Evolutionary conservation across 495 filamentous ascomycete species (phyloP).

Genomic region (Xylaria venustula): DNA sequence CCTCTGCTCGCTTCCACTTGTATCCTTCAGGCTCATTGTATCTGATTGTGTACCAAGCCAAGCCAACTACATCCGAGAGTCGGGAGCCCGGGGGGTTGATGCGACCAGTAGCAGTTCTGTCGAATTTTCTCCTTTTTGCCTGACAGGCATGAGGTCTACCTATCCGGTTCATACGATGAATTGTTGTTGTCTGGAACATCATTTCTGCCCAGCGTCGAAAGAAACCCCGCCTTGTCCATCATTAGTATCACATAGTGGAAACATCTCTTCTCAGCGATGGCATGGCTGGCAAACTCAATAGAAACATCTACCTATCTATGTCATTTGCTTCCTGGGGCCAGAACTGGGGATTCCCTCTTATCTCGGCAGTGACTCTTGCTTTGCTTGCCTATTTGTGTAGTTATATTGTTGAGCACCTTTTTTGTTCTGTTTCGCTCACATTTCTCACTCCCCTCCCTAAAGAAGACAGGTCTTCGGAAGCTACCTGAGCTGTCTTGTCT

Average conservation of each 20-base stretch:
- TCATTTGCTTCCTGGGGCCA: too few relatives aligned
- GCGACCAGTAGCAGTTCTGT: too few relatives aligned
- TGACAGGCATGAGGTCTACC: too few relatives aligned
- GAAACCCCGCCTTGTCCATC: background rate
- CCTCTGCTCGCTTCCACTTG: background rate
- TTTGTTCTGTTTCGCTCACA: too few relatives aligned
- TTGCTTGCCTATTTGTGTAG: background rate
- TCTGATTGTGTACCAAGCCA: background rate
- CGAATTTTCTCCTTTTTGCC: background rate
- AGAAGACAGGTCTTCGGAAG: too few relatives aligned
- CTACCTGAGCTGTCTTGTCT: background rate
- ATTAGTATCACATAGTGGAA: conserved; percentile 6
- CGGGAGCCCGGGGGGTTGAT: background rate
- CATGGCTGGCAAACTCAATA: conserved; percentile 5
- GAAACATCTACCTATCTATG: background rate
- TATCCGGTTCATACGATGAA: background rate
- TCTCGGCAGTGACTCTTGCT: background rate
- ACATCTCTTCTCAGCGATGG: background rate
- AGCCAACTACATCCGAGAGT: background rate
- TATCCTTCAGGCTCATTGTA: too few relatives aligned
- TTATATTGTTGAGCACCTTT: background rate
- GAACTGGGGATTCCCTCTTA: background rate
- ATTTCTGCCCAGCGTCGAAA: background rate
- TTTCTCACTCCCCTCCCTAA: too few relatives aligned
- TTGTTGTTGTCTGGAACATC: background rate